Conservation (phyloP, 1,284 basidiomycete genomes). For the Boletellus deceptivus region DNA sequence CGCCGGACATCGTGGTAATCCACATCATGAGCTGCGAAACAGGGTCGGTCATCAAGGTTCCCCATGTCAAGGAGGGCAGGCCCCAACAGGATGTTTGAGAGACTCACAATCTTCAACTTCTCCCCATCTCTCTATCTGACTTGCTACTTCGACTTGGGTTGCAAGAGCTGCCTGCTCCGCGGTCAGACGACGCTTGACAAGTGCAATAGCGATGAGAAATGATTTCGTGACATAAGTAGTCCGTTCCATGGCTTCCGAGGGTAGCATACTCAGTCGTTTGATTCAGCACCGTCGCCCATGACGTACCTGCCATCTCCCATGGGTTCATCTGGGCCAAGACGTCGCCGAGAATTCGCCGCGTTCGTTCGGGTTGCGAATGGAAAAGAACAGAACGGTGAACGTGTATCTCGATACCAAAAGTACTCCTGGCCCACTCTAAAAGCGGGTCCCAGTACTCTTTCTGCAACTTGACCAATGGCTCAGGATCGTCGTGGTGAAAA, state of each 20-base stretch:
- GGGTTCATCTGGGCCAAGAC: constrained; percentile 65
- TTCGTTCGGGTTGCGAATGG: constrained; percentile 66
- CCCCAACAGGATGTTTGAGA: constrained; percentile 17
- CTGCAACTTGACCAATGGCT: constrained; percentile 78
- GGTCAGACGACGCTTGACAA: constrained; percentile 73
- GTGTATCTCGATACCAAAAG: constrained; percentile 65
- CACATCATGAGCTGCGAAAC: constrained; percentile 82
- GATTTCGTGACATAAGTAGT: constrained; percentile 91
- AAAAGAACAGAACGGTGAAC: constrained; percentile 69
- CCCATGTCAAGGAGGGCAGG: constrained; percentile 4
- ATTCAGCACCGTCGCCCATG: background rate
- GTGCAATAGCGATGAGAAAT: constrained; percentile 84
- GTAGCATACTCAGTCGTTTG: background rate
- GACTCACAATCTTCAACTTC: constrained; percentile 96
- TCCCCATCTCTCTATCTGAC: constrained; percentile 96
- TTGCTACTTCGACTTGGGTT: constrained; percentile 90
- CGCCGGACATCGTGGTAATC: constrained; percentile 92
- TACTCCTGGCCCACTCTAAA: constrained; percentile 71
- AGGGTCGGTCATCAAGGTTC: constrained; percentile 12
- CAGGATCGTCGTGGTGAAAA: constrained; percentile 81
- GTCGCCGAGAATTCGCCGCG: constrained; percentile 57
- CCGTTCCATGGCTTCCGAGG: constrained; percentile 79
- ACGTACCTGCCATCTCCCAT: constrained; percentile 87
- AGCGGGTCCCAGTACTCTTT: constrained; percentile 89
- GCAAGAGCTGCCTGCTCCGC: constrained; percentile 86